Base-by-base conservation (phyloP, 2,329 filamentous ascomycete species). In the Cladosporium sp. region DNA sequence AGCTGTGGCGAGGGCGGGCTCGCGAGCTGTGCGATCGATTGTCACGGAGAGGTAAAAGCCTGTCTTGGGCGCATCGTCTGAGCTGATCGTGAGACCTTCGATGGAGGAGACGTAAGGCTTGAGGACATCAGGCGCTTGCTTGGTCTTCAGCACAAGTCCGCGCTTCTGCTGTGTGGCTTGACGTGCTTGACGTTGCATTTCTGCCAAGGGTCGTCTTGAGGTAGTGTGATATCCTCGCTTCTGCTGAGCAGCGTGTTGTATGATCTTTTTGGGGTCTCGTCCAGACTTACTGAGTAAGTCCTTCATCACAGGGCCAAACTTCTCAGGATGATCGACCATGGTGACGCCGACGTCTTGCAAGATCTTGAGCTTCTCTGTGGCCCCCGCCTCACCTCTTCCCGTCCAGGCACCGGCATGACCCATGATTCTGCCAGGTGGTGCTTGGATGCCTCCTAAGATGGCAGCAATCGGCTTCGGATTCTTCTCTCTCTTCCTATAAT, bases 371-470 rank as follows among this genome's bases (percentile, higher is more conserved):
- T 93, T 93, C n/a, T 80, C 78, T 37, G 77, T 73, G 0, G 85
- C 83, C 59, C 79, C 79, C 3, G 84, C 81, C 68, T 92, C 88
- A 19, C 86, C 86, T 6, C 84, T 79, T 1, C 84, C 79, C 54
- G 79, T 78, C 77, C 89, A 90, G 13, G 89, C 89, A 42, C 89
- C 89, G 9, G 89, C 87, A 70, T 93, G 89, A 9, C 89, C 89
- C 88, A 92, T 91, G 42, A 90, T 80, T 20, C 82, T 80, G 13
- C 85, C 85, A 15, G 77, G 75, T 5, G 81, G 80, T n/a, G 86
- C 86, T 61, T 83, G 74, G 48, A 85, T 74, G 4, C 89, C 89
- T 28, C 83, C 88, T 25, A 92, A 78, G 5, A 91, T 76, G 47
- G 85, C 89, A 66, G 87, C 84, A 44, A 92, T 89, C 0, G 89